phyloP scores from a whole-genome alignment of 2,329 filamentous ascomycete genomes.

The Trichoderma polysporum region DNA sequence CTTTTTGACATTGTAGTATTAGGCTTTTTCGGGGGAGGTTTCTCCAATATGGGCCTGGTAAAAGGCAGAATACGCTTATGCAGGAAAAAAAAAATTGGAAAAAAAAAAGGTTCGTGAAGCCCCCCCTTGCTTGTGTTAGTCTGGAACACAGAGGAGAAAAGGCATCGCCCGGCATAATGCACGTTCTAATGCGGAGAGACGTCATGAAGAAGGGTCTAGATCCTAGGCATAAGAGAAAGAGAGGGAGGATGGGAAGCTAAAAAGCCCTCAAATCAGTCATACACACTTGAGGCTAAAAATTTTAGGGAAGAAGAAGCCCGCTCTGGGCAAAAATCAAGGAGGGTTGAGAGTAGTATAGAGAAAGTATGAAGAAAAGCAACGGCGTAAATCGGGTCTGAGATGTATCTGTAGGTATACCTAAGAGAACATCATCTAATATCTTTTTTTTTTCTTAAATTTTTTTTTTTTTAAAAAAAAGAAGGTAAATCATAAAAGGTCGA shows the following conservation, averaged over 20 bases:
- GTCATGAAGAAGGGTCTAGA: conserved; percentile 3
- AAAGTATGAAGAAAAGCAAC: background rate
- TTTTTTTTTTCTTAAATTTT: background rate
- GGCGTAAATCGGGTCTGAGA: background rate
- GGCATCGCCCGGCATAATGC: background rate
- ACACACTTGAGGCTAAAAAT: background rate
- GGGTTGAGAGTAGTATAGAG: background rate
- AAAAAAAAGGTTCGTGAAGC: background rate
- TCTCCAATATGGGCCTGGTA: background rate
- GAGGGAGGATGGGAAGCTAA: background rate
- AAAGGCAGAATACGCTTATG: background rate
- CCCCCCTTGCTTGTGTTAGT: too few species aligned
- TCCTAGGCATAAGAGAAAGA: background rate
- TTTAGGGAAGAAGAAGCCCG: background rate
- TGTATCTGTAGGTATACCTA: too few species aligned
- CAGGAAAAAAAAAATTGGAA: background rate
- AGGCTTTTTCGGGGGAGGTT: too few species aligned
- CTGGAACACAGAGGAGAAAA: too few species aligned
- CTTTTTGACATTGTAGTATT: background rate
- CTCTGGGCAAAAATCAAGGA: too few species aligned
- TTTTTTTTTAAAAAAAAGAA: too few species aligned
- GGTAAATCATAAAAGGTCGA: too few species aligned
- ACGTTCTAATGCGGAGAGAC: background rate
- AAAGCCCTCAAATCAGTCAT: background rate
- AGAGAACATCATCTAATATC: too few species aligned